Base-by-base conservation (phyloP, 208 protist species). In the Leishmania lainsoni region DNA sequence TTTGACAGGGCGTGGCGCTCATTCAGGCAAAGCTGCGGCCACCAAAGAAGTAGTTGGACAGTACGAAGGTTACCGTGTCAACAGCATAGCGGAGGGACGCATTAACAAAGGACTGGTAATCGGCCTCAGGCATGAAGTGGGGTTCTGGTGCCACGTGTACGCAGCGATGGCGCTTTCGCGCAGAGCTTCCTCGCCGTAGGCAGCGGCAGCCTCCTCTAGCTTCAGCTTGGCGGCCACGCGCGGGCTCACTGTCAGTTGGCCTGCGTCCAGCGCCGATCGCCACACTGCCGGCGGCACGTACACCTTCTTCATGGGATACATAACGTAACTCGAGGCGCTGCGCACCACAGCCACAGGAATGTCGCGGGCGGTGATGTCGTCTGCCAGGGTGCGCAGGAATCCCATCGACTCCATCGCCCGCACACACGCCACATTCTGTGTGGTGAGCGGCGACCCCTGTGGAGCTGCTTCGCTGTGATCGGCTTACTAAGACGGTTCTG, bases 21-120 rank as follows among this genome's bases (percentile, higher is more conserved):
- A 54, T 14, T 17, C 10, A 56, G 6, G 70, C 42, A 61, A 90
- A 86, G 68, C 76, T 26, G 20, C 87, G 83, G 1, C 87, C 87
- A 22, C 89, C 86, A 74, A 93, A 86, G 77, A 93, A 93, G 79
- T 89, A 92, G 81, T 93, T 93, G 39, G 80, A 87, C 56, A 93
- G 54, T 32, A 92, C 88, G 76, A 93, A 89, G 5, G 81, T 83
- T 22, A 84, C 86, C 22, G 90, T 91, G 59, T 88, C 75, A 6
- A 93, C 77, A 0, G 90, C 86, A 76, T 93, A 93, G 49, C 83
- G 86, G 78, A 85, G 86, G 26, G 90, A 91, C 1, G 87, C 87
- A 29, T 79, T 71, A 12, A 87, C 79, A 71, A 92, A 93, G 6
- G 66, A 81, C 49, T 83, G 69, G 72, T 93, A 80, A 52, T 90